Percentiles rank a stretch among this genome's conserved stretches.
Conservation (phyloP, 495 filamentous ascomycete genomes). For the Tuber melanosporum region DNA sequence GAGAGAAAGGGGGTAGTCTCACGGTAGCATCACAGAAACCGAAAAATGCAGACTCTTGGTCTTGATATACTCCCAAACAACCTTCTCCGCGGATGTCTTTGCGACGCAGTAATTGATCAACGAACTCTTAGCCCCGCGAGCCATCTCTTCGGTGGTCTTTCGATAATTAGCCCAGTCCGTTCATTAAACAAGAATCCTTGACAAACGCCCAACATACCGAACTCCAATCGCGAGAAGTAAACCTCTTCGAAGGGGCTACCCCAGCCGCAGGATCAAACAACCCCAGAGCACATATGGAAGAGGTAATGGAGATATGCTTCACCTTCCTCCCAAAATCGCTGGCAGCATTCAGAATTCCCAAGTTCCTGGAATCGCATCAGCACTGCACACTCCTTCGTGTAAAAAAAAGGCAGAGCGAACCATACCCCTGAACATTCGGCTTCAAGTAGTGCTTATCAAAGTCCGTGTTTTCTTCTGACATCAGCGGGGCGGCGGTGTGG, state of each 20-base stretch:
- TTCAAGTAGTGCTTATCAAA: not conserved
- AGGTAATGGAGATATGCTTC: conserved; percentile 43
- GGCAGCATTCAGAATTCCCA: conserved; percentile 36
- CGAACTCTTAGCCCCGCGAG: not conserved
- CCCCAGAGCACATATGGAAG: conserved; percentile 25
- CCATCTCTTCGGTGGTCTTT: not conserved
- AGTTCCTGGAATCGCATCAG: conserved; percentile 37
- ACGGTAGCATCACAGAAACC: conserved; percentile 44
- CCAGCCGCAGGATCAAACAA: conserved; percentile 41
- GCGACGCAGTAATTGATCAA: conserved; percentile 43
- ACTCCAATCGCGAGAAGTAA: conserved; percentile 46
- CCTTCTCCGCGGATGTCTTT: conserved; percentile 44
- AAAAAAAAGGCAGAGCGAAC: not conserved
- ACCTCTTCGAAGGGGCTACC: conserved; percentile 34
- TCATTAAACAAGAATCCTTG: not conserved
- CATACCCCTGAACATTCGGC: not conserved
- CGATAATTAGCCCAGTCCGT: not conserved
- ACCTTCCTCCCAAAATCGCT: conserved; percentile 38
- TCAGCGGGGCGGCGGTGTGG: conserved; percentile 40
- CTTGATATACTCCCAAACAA: conserved; percentile 45
- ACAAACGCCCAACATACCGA: conserved; percentile 27
- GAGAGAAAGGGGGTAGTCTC: conserved; percentile 34
- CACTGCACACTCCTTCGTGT: conserved; percentile 35
- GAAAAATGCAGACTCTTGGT: conserved; percentile 42
- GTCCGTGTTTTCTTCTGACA: conserved; percentile 14